Evolutionary conservation across 495 filamentous ascomycete species (phyloP).

Genomic region (Pyronema domesticum): DNA sequence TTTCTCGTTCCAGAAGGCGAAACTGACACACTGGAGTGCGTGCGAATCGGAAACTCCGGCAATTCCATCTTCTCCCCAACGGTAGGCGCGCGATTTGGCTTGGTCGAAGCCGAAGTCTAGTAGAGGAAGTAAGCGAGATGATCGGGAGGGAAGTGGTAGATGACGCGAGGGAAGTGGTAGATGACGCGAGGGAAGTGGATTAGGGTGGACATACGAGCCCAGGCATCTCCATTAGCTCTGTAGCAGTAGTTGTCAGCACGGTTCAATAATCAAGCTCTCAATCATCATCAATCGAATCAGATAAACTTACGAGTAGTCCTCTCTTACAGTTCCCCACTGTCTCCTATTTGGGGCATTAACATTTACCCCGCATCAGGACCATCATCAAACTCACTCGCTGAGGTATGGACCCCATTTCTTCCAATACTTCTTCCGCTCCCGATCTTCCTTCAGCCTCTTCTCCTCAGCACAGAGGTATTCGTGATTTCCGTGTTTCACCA

Average conservation of each 20-base stretch:
- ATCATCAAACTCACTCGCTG: conserved; percentile 29
- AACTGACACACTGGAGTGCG: conserved; percentile 75
- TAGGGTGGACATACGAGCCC: conserved; percentile 58
- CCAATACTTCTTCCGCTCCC: conserved; percentile 67
- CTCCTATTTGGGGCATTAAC: conserved; percentile 10
- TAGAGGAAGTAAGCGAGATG: not conserved
- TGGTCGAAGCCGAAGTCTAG: conserved; percentile 85
- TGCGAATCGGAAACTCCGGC: conserved; percentile 88
- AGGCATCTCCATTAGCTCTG: conserved; percentile 64
- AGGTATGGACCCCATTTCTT: conserved; percentile 83
- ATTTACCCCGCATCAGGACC: not conserved
- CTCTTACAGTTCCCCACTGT: conserved; percentile 45
- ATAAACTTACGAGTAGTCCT: conserved; percentile 70
- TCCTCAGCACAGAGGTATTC: conserved; percentile 77
- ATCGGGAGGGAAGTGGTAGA: not conserved
- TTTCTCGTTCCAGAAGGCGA: conserved; percentile 94
- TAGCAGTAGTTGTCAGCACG: not conserved
- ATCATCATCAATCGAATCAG: not conserved
- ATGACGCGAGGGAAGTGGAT: not conserved
- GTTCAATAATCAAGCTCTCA: conserved; percentile 21
- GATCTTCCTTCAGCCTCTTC: conserved; percentile 70
- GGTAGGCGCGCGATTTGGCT: conserved; percentile 66
- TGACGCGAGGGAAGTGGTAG: not conserved
- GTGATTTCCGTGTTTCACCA: conserved; percentile 77
- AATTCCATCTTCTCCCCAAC: conserved; percentile 96